A percentile compares a stretch with the other conserved stretches of the same genome.
phyloP scores from a whole-genome alignment of 2,329 filamentous ascomycete genomes.

The Penicillium psychrosexuale region DNA sequence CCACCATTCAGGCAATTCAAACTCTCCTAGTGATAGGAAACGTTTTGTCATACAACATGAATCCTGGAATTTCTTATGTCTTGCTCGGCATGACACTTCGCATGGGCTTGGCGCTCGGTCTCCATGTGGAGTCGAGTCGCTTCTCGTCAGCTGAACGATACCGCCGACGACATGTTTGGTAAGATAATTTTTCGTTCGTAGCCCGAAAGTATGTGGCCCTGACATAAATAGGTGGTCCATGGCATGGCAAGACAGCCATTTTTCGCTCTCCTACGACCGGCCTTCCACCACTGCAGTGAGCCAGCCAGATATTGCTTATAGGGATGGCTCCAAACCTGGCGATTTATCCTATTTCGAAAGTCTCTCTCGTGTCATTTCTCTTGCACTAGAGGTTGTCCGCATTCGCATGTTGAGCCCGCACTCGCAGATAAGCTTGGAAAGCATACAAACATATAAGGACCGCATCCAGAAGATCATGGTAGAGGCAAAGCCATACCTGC shows the following conservation, averaged over 20 bases:
- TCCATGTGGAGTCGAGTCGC: slow-evolving; percentile 58
- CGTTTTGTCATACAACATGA: slow-evolving; percentile 62
- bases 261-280: slow-evolving; percentile 62
- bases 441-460: slow-evolving; percentile 57
- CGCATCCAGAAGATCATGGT: slow-evolving; percentile 56
- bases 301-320: slow-evolving; percentile 51
- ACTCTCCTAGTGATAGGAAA: slow-evolving; percentile 61
- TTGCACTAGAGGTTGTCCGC: slow-evolving; percentile 57
- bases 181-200: slow-evolving; percentile 10
- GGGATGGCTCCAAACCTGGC: slow-evolving; percentile 47
- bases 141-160: slow-evolving; percentile 50
- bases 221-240: slow-evolving; percentile 53
- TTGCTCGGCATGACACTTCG: slow-evolving; percentile 59
- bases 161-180: slow-evolving; percentile 46
- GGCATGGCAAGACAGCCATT: slow-evolving; percentile 62
- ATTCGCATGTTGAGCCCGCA: slow-evolving; percentile 55
- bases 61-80: slow-evolving; percentile 62
- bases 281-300: slow-evolving; percentile 55
- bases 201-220: neutral
- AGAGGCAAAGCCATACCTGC: slow-evolving; percentile 57
- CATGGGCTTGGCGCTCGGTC: slow-evolving; percentile 58
- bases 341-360: slow-evolving; percentile 57
- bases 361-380: slow-evolving; percentile 54
- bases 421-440: slow-evolving; percentile 52
- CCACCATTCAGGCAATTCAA: slow-evolving; percentile 60